A percentile compares a stretch with the other conserved stretches of the same genome.
phyloP scores from a whole-genome alignment of 257 asterid genomes.

The Solanum chmielewskii region DNA sequence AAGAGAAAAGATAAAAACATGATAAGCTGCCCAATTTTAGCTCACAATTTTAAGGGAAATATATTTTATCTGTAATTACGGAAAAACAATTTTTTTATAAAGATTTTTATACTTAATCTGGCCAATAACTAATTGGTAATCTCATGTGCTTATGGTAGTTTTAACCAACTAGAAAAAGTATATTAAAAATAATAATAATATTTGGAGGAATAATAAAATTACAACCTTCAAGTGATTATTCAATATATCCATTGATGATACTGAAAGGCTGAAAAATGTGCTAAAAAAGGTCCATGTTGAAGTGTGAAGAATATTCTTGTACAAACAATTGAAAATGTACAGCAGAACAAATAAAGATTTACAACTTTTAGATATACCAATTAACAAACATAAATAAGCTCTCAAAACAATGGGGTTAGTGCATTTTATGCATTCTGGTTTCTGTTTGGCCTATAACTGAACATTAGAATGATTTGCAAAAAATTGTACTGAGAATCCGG shows the following conservation, averaged over 20 bases:
- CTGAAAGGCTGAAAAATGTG: background rate
- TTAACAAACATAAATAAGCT: background rate
- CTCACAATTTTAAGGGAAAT: background rate
- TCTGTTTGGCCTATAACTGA: background rate
- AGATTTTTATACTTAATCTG: background rate
- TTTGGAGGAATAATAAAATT: background rate
- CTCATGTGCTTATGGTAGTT: background rate
- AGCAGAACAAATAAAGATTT: background rate
- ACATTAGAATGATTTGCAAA: background rate
- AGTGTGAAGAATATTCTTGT: background rate
- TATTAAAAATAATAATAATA: background rate
- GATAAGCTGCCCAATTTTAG: background rate
- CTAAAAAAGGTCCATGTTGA: background rate
- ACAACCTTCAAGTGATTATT: background rate
- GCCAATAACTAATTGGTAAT: background rate
- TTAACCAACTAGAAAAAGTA: background rate
- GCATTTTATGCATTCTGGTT: background rate
- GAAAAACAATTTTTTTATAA: background rate
- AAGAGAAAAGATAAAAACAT: background rate
- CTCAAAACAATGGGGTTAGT: conserved; percentile 8
- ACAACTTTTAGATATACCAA: conserved; percentile 1
- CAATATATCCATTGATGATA: background rate
- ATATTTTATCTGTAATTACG: background rate
- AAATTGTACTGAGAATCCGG: background rate
- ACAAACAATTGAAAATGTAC: background rate